Conservation (phyloP, 1,284 basidiomycete species). For the Ganoderma lucidum region DNA sequence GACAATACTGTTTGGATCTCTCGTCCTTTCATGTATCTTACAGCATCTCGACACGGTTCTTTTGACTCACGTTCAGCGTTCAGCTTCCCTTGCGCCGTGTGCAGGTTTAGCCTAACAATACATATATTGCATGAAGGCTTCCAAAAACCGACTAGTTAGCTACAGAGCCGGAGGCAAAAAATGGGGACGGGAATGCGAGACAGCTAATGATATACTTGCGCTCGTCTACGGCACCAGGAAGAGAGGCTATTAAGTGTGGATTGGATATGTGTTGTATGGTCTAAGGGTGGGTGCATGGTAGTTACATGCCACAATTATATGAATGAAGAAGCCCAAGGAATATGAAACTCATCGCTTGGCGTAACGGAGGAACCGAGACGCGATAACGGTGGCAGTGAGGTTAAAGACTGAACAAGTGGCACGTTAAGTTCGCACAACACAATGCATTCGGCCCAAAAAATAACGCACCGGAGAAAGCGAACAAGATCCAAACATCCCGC, state of each 20-base stretch:
- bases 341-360: constrained; percentile 59
- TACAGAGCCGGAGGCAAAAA: background rate
- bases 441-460: background rate
- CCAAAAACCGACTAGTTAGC: background rate
- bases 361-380: constrained; percentile 79
- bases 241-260: background rate
- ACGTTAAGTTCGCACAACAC: background rate
- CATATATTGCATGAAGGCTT: background rate
- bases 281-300: constrained; percentile 8
- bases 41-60: background rate
- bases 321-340: background rate
- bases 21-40: background rate
- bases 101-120: background rate
- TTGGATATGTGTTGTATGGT: background rate
- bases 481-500: constrained; percentile 79
- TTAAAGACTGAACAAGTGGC: constrained; percentile 64
- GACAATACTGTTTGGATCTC: background rate
- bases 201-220: background rate
- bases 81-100: background rate
- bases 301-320: background rate
- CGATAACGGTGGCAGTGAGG: constrained; percentile 69
- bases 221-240: background rate
- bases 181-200: background rate
- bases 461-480: constrained; percentile 64
- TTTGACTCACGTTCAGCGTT: background rate